Conservation (phyloP, 2,329 filamentous ascomycete species). For the Verticillium tricorpus region DNA sequence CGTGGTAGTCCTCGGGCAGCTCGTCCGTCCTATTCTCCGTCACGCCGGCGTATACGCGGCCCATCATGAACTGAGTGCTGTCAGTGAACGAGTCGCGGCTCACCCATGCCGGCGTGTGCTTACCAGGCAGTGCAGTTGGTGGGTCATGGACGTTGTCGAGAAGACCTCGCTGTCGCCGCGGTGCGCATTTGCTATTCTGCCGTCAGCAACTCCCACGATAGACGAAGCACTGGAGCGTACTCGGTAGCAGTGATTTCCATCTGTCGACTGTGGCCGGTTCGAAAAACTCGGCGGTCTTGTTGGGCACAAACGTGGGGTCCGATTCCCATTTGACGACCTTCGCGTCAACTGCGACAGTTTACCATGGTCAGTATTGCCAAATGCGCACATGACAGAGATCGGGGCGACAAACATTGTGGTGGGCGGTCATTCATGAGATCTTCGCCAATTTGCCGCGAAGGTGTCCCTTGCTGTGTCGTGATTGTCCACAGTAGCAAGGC, state of each 20-base stretch:
- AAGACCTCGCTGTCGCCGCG: constrained; percentile 27
- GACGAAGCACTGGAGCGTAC: constrained; percentile 16
- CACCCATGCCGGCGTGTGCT: constrained; percentile 3
- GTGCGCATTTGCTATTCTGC: constrained; percentile 1
- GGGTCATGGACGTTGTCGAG: constrained; percentile 35
- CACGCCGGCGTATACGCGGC: constrained; percentile 24
- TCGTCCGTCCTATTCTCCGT: constrained; percentile 10
- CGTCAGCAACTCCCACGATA: constrained; percentile 20
- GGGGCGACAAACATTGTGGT: constrained; percentile 20
- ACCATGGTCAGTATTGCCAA: background rate
- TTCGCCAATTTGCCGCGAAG: constrained; percentile 29
- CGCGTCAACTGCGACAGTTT: constrained; percentile 22
- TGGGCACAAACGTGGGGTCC: constrained; percentile 33
- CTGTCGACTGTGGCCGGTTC: constrained; percentile 26
- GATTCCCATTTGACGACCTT: constrained; percentile 31
- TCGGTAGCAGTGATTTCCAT: constrained; percentile 36
- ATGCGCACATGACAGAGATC: background rate
- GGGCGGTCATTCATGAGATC: constrained; percentile 31
- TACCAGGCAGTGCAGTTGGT: constrained; percentile 36
- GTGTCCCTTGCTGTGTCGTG: constrained; percentile 1
- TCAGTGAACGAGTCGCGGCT: background rate
- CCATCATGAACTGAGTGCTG: constrained; percentile 26
- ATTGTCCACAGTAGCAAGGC: constrained; percentile 10
- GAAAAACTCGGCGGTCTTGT: constrained; percentile 32
- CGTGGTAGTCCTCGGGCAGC: constrained; percentile 21